These are phyloP conservation scores for Pseudopithomyces chartarum DNA, from an alignment of 2,329 filamentous ascomycete species.

Conservation along the genomic window DNA sequence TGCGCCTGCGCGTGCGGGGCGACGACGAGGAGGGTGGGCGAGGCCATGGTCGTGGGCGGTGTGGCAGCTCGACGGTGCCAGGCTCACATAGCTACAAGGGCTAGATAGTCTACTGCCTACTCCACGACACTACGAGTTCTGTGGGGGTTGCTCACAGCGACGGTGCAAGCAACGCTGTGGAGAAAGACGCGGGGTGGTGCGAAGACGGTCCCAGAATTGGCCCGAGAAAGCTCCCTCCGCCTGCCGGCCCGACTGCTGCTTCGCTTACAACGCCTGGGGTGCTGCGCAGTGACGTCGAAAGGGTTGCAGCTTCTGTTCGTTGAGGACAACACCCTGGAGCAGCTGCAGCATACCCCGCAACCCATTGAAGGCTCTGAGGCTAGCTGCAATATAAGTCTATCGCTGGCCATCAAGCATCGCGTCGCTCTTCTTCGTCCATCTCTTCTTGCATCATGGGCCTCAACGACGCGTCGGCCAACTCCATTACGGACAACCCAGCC, in stretches of 20 bases:
- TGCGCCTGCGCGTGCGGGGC: conserved; percentile 44
- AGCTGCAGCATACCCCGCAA: conserved; percentile 39
- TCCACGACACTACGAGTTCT: conserved; percentile 17
- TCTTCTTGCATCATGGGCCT: conserved; percentile 35
- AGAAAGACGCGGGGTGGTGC: neutral
- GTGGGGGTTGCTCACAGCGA: neutral
- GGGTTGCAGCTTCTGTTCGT: conserved; percentile 31
- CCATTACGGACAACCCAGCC: conserved; percentile 50
- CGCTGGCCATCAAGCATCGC: neutral
- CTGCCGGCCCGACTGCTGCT: neutral
- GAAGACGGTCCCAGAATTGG: neutral
- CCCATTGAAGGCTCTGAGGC: conserved; percentile 1
- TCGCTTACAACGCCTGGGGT: conserved; percentile 18
- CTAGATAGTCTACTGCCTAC: too few species aligned
- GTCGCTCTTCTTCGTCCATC: neutral
- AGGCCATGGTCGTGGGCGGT: conserved; percentile 23
- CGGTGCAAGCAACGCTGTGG: too few species aligned
- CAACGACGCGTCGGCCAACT: conserved; percentile 53
- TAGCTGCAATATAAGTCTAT: conserved; percentile 4
- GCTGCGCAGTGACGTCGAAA: conserved; percentile 41
- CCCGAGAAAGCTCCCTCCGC: neutral
- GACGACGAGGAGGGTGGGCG: conserved; percentile 33
- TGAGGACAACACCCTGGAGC: conserved; percentile 34
- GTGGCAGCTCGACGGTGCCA: conserved; percentile 4
- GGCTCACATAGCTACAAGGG: conserved; percentile 7